Base-by-base conservation (phyloP, 2,329 filamentous ascomycete genomes). In the Talaromyces sp. region DNA sequence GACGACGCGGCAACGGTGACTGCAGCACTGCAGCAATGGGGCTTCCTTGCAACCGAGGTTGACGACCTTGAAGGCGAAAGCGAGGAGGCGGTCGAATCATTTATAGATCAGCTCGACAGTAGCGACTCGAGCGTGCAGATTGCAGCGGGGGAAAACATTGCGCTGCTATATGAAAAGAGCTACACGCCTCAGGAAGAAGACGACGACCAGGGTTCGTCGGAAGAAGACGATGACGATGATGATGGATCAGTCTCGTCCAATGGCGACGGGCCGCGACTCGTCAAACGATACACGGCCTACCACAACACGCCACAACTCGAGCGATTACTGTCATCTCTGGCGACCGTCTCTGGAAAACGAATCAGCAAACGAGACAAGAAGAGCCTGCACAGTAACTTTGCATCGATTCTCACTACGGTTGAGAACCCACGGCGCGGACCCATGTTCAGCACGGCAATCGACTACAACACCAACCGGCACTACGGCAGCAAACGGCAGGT, bases 61-160 rank as follows among this genome's bases (percentile, higher is more conserved):
- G 88, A 92, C 3, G 89, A 93, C 67, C 80, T 92, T 50, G 86
- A 90, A 66, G 82, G 84, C 17, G 82, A 86, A 62, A 90, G 88
- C 32, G 87, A 91, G 64, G 77, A 85, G 29, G 88, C 90, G 17
- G 84, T 95, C 67, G 89, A 95, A 58, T 87, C 88, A 1, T 91
- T 96, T 67, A 86, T 90, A 49, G 91, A 96, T 54, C 92, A 96
- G 74, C 87, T 96, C 19, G 87, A 93, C 62, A 91, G 89, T 71
- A 81, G 81, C 32, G 87, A 91, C 61, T 79, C 86, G 0, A 79
- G 83, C 9, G 89, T 96, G 0, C 90, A 95, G 69, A 86, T 91
- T 52, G 86, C 88, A 3, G 89, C 91, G 0, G 91, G 89, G 3
- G 85, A 89, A 69, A 90, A 90, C 71, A 92, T 96, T 62, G 91